Evolutionary conservation across 441 rosid genomes (phyloP).

Genomic region (Isatis lusitanica): DNA sequence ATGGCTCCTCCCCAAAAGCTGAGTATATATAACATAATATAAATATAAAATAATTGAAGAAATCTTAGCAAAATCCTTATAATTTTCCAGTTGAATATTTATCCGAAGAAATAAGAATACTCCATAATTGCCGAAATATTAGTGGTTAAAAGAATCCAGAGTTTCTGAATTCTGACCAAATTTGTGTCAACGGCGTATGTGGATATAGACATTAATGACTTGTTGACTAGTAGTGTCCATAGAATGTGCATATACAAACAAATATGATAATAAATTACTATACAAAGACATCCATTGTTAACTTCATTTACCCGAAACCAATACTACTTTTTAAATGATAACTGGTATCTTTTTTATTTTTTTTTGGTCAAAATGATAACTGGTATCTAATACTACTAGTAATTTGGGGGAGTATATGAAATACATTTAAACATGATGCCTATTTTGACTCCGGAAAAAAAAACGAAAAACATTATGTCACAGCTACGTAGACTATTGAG

Average conservation of each 20-base stretch:
- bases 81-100: conserved; percentile 2
- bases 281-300: background rate
- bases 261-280: background rate
- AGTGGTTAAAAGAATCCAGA: conserved; percentile 36
- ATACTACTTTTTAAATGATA: background rate
- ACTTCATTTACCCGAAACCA: background rate
- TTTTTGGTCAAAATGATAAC: background rate
- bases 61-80: conserved; percentile 24
- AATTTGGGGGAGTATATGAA: background rate
- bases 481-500: too few species aligned
- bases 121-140: conserved; percentile 27
- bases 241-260: conserved; percentile 23
- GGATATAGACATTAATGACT: conserved; percentile 22
- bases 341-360: too few species aligned
- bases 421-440: background rate
- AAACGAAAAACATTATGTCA: too few species aligned
- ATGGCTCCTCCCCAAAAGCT: conserved; percentile 28
- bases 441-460: background rate
- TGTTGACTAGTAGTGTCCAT: conserved; percentile 16
- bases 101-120: conserved; percentile 23
- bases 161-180: conserved; percentile 20
- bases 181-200: conserved; percentile 30
- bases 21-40: background rate
- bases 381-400: too few species aligned
- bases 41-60: background rate